Evolutionary conservation across 169 alveolate species (phyloP), one percentile per base, ranked within the genome.

Genomic region (Sarcocystis neurona): DNA sequence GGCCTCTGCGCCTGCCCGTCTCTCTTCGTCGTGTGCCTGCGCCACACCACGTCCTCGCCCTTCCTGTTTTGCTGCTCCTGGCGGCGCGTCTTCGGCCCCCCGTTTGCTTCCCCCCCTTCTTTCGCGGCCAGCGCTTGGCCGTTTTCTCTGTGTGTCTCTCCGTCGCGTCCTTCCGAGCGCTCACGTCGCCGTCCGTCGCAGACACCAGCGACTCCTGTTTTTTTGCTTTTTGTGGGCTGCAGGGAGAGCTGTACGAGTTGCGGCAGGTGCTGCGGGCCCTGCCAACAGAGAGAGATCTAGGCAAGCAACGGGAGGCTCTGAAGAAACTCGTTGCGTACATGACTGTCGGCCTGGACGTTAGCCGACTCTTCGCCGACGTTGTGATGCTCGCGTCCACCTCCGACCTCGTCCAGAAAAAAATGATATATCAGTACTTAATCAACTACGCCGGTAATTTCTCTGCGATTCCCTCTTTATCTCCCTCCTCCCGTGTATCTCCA

Each of bases 331-430:
- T 96, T 4, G 98, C 97, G 63, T 95, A 96, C 84, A 96, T 97
- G 97, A 95, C 97, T 8, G 90, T 95, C 53, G 97, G 99, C 48
- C 97, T 99, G 50, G 99, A 99, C 87, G 99, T 98, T 48, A 97
- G 99, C 46, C 96, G 96, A 60, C 96, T 99, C 72, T 99, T 97
- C 93, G 96, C 98, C 85, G 99, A 98, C 90, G 98, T 99, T 97
- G 98, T 98, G 60, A 97, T 98, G 97, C 98, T 97, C 27, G 96
- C 99, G 66, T 94, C 96, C 46, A 98, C 99, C 4, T 97, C 96
- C 58, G 99, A 99, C 94, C 96, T 97, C 84, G 99, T 99, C n/a
- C 97, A 97, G 96, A 99, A 99, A 96, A 98, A 98, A 95, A 99
- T 99, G 99, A 98, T 98, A 32, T 99, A 98, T 91, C 96, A 97